phyloP scores from a whole-genome alignment of 1,139 yeast species.

The Geotrichum histeridarum region DNA sequence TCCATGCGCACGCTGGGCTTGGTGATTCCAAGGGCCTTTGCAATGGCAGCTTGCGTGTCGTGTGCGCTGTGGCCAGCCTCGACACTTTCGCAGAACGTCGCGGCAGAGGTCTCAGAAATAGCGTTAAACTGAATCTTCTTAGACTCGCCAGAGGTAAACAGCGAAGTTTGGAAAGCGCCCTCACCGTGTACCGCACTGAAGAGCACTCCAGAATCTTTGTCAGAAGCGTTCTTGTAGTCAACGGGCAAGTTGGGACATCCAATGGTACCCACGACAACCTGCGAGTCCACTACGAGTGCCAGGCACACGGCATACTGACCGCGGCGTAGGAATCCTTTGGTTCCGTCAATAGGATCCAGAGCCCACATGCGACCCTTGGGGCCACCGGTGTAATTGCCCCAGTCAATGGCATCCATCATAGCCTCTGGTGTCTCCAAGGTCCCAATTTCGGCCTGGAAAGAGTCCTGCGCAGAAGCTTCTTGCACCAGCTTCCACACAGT shows the following conservation, averaged over 20 bases:
- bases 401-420: constrained; percentile 64
- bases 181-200: constrained; percentile 70
- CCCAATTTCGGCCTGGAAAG: constrained; percentile 31
- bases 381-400: constrained; percentile 77
- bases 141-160: constrained; percentile 24
- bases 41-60: constrained; percentile 75
- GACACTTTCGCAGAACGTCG: constrained; percentile 90
- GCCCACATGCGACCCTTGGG: constrained; percentile 87
- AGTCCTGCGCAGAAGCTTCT: constrained; percentile 29
- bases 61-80: constrained; percentile 95
- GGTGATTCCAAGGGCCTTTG: constrained; percentile 60
- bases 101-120: constrained; percentile 38
- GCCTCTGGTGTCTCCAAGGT: constrained; percentile 44
- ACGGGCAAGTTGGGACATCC: constrained; percentile 90
- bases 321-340: constrained; percentile 91
- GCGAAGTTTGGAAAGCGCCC: constrained; percentile 53
- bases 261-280: constrained; percentile 82
- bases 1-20: constrained; percentile 54
- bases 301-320: constrained; percentile 96
- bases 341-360: constrained; percentile 95
- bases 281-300: constrained; percentile 80
- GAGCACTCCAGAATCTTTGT: constrained; percentile 51
- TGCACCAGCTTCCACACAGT: constrained; percentile 37
- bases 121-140: constrained; percentile 33
- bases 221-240: constrained; percentile 38